Base-by-base conservation (phyloP, 371 early-diverging fungal genomes). In the Syncephalis plumigaleata region DNA sequence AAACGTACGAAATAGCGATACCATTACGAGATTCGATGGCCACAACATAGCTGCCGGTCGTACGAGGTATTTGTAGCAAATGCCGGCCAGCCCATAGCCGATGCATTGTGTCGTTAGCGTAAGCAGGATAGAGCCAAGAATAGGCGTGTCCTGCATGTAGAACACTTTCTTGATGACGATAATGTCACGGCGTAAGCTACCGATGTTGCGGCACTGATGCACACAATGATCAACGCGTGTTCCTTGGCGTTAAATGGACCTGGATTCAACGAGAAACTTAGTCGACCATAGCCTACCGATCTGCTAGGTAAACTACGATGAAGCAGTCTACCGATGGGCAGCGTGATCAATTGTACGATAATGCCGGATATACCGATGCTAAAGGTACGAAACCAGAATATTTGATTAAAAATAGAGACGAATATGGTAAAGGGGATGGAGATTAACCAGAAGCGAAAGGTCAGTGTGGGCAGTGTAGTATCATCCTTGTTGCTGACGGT, bases 51-150 rank as follows among this genome's bases (percentile, higher is more conserved):
- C 61, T 0, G 76, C 67, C 23, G 90, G 90, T 18, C 74, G 67
- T 9, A 92, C 85, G n/a, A 90, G 64, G 61, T 73, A 84, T 17
- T 73, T 68, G 31, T 85, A 74, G 39, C 71, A 64, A 3, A 84
- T 54, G 36, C 91, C 93, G n/a, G 90, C 83, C 45, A 89, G 70
- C 7, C 88, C 86, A 56, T 80, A 88, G 9, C 92, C 92, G 47
- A 86, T 60, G 42, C 81, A 49, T 55, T 80, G 76, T 24, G 85
- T 79, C 0, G 77, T 68, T 46, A 83, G 51, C 31, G 31, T 31
- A 31, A 31, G 31, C 11, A 31, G 31, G 11, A 31, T 31, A 4
- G 31, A 31, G 7, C 31, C 31, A 31, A 31, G 4, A 11, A 31
- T 31, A 7, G 31, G 31, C 31, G 31, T 31, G 11, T 31, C 31